Base-by-base conservation (phyloP, 2,329 filamentous ascomycete species). In the Epichloe gansuensis region DNA sequence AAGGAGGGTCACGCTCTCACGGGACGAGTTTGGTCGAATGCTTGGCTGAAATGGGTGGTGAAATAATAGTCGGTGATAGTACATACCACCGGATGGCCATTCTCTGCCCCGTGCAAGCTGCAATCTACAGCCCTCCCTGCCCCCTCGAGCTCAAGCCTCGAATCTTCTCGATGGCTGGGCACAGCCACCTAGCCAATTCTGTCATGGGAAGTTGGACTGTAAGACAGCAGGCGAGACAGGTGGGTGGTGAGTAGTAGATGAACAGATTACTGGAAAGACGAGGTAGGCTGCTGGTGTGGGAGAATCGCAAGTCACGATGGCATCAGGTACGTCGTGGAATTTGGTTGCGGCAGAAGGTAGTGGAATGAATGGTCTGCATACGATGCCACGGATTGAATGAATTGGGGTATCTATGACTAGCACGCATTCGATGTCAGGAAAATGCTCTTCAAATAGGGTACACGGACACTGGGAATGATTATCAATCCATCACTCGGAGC, bases 401-500 rank as follows among this genome's bases (percentile, higher is more conserved):
- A 21, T 42, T 38, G 25, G n/a, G 35, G 41, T 17, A 44, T 50
- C 15, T 64, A 3, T 31, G 44, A n/a, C 44, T 15, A 25, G 31
- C 15, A 4, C 23, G 12, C 25, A 2, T 15, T 15, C 15, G 35
- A 5, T 43, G 21, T 43, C 39, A n/a, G 17, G 17, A 12, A 43
- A 21, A 17, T 2, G 41, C 15, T n/a, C 12, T n/a, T n/a, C 37
- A 4, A 39, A 13, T 4, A 25, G 17, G 41, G 4, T 43, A 43
- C 21, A n/a, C 21, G 9, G 9, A 21, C 21, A 2, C n/a, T 21
- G 39, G 8, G 8, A 31, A 9, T 31, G 8, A 42, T 9, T 1
- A n/a, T 39, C 61, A 82, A 58, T 82, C 78, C 23, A 79, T 57
- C 25, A 82, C 74, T 59, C 68, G 65, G 52, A 83, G 59, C 75